A percentile compares a stretch with the other conserved stretches of the same genome.
phyloP scores from a whole-genome alignment of 2,329 filamentous ascomycete genomes.

The Ophiocordyceps camponoti-saundersi region DNA sequence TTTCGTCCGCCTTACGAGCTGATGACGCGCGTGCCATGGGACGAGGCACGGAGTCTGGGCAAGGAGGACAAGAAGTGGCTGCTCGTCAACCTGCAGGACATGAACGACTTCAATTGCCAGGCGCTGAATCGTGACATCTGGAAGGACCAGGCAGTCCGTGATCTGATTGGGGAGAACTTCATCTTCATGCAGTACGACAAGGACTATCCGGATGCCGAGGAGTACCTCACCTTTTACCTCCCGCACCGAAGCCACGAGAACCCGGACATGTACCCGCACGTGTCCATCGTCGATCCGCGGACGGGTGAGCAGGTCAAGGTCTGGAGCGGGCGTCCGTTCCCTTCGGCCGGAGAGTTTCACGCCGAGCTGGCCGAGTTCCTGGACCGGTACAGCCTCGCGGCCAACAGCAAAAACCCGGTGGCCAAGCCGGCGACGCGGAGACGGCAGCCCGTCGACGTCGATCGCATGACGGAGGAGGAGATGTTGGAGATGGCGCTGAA shows the following conservation, averaged over 20 bases:
- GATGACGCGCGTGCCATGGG: constrained; percentile 67
- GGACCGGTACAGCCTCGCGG: constrained; percentile 84
- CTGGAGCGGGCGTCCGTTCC: constrained; percentile 75
- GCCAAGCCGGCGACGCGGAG: constrained; percentile 47
- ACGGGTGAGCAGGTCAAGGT: constrained; percentile 96
- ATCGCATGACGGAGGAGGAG: constrained; percentile 89
- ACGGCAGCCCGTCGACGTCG: constrained; percentile 55
- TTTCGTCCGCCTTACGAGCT: constrained; percentile 87
- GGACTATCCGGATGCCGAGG: constrained; percentile 57
- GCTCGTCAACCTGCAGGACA: constrained; percentile 86
- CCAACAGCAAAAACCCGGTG: constrained; percentile 84
- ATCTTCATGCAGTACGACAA: constrained; percentile 92
- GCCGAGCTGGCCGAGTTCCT: constrained; percentile 89
- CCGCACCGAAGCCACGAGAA: constrained; percentile 51
- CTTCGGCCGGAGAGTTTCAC: constrained; percentile 63
- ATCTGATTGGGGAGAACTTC: constrained; percentile 81
- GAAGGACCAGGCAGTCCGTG: constrained; percentile 67
- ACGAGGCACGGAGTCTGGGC: constrained; percentile 67
- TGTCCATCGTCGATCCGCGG: constrained; percentile 85
- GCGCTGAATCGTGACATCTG: constrained; percentile 87
- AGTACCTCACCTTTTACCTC: constrained; percentile 88
- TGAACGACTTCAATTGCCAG: constrained; percentile 87
- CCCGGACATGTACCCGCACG: constrained; percentile 84
- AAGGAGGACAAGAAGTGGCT: constrained; percentile 89
- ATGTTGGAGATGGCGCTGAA: constrained; percentile 89